Conservation (phyloP, 1,284 basidiomycete species). For the Ganoderma lucidum region DNA sequence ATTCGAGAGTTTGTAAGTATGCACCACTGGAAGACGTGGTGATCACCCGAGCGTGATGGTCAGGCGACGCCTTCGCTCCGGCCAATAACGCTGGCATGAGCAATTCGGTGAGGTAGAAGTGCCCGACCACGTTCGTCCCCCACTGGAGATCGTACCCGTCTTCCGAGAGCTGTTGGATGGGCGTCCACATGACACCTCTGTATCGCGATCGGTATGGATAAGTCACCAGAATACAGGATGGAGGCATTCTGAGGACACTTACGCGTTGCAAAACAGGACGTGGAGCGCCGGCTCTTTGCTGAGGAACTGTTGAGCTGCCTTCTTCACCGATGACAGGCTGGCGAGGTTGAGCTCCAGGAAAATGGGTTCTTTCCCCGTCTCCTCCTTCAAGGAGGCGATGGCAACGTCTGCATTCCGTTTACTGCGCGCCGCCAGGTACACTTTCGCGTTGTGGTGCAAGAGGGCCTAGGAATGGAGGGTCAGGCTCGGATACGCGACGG, state of each 20-base stretch:
- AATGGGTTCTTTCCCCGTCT: constrained; percentile 46
- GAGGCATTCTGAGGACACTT: constrained; percentile 23
- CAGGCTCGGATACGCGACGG: too few relatives aligned
- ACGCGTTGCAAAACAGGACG: constrained; percentile 63
- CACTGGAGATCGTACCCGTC: constrained; percentile 61
- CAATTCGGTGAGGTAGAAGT: constrained; percentile 50
- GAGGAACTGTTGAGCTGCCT: constrained; percentile 50
- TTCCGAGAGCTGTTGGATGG: constrained; percentile 46
- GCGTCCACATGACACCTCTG: constrained; percentile 57
- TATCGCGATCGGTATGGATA: background rate
- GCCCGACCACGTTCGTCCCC: constrained; percentile 55
- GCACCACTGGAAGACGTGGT: constrained; percentile 47
- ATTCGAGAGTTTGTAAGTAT: constrained; percentile 39
- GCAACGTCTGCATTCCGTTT: constrained; percentile 50
- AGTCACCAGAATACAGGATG: too few relatives aligned
- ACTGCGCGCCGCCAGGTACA: constrained; percentile 58
- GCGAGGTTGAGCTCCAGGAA: constrained; percentile 59
- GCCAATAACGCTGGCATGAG: constrained; percentile 52
- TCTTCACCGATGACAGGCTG: constrained; percentile 50
- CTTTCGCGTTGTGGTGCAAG: constrained; percentile 55
- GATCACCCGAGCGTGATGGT: constrained; percentile 52
- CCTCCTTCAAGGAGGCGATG: constrained; percentile 51
- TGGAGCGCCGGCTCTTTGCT: constrained; percentile 56
- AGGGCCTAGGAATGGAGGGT: constrained; percentile 42
- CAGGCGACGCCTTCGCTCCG: constrained; percentile 39